Percentiles rank a stretch among this genome's conserved stretches.
phyloP scores from a whole-genome alignment of 139 green algal species.

The Volvox africanus region DNA sequence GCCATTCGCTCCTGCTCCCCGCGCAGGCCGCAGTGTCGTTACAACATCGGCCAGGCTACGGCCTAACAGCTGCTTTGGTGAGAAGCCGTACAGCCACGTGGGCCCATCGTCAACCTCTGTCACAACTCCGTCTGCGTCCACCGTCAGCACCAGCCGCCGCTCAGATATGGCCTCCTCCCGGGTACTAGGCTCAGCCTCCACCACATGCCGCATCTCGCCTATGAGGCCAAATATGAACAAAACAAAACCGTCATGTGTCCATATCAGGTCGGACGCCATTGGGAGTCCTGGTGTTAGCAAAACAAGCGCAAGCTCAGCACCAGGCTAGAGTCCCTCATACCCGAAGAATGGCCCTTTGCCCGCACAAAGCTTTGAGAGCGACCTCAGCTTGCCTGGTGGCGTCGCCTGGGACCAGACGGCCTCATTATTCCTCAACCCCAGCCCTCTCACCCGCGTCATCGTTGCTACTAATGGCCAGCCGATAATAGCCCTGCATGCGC shows the following conservation, averaged over 20 bases:
- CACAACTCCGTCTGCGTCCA: constrained; percentile 38
- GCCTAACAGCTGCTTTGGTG: constrained; percentile 2
- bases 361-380: no score
- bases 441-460: constrained; percentile 19
- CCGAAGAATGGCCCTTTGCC: no score
- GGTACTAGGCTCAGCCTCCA: background rate
- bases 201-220: constrained; percentile 41
- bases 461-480: constrained; percentile 34
- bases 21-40: constrained; percentile 4
- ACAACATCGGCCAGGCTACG: constrained; percentile 36
- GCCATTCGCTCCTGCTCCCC: no score
- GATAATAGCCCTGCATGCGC: constrained; percentile 39
- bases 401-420: no score
- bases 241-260: background rate
- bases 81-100: constrained; percentile 37
- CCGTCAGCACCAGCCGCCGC: constrained; percentile 49
- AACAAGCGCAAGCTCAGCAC: no score
- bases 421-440: background rate
- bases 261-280: background rate
- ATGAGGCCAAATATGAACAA: background rate
- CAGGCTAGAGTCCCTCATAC: no score
- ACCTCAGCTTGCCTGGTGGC: no score
- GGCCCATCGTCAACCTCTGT: constrained; percentile 41
- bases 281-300: no score
- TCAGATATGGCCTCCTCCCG: constrained; percentile 24